Evolutionary conservation across 2,329 filamentous ascomycete species (phyloP).

Genomic region (Emericellopsis atlantica): DNA sequence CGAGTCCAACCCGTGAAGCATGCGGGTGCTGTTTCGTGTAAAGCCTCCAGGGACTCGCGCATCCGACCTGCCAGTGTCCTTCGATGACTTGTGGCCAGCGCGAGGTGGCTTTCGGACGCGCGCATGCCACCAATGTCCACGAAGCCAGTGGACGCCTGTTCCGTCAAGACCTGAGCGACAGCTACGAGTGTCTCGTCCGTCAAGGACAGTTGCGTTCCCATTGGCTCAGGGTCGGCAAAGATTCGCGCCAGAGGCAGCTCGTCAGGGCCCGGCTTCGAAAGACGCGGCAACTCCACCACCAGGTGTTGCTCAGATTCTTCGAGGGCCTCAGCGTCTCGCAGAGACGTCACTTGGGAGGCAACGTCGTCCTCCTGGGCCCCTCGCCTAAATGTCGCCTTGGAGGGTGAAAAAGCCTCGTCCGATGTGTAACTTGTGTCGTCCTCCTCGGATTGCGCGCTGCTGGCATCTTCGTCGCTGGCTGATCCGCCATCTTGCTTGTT

Average conservation of each 20-base stretch:
- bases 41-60: constrained; percentile 34
- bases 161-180: constrained; percentile 58
- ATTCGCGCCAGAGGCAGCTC: constrained; percentile 40
- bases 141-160: constrained; percentile 48
- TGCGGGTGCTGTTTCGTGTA: constrained; percentile 28
- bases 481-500: constrained; percentile 23
- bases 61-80: constrained; percentile 28
- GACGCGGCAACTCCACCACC: constrained; percentile 33
- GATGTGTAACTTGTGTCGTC: constrained; percentile 39
- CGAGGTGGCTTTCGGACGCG: constrained; percentile 7
- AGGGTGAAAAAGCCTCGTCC: constrained; percentile 34
- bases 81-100: constrained; percentile 18
- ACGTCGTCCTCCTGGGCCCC: constrained; percentile 36
- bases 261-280: constrained; percentile 32
- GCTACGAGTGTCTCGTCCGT: constrained; percentile 51
- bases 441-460: constrained; percentile 39
- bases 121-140: constrained; percentile 19
- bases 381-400: constrained; percentile 32
- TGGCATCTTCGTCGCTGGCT: constrained; percentile 22
- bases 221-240: constrained; percentile 47
- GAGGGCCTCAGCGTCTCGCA: constrained; percentile 32
- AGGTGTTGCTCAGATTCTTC: constrained; percentile 34
- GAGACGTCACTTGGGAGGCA: constrained; percentile 36
- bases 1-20: constrained; percentile 26
- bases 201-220: constrained; percentile 28